These are phyloP conservation scores for Nymphaea thermarum DNA, from an alignment of 164 flowering plant genomes.

Conservation along the genomic window DNA sequence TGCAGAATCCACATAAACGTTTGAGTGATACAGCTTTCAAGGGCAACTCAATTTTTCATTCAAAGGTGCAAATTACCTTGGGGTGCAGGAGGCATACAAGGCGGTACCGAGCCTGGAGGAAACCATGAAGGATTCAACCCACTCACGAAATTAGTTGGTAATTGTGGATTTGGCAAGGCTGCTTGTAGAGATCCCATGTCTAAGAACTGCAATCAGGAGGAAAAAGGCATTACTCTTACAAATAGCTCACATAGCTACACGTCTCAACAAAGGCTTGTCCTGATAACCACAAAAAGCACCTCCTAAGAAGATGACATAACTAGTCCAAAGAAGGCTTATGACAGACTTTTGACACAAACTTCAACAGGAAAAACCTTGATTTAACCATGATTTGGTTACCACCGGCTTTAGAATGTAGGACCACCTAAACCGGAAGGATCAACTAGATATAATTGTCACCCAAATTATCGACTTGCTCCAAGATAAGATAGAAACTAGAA, in stretches of 20 bases:
- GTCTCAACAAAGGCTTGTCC: no score
- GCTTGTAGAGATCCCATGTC: conserved; percentile 73
- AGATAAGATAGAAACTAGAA: no score
- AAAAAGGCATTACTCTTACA: neutral
- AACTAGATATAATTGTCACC: no score
- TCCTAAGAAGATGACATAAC: neutral
- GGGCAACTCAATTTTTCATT: neutral
- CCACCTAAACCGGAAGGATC: no score
- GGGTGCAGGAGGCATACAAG: conserved; percentile 34
- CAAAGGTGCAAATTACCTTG: conserved; percentile 26
- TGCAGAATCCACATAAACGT: conserved; percentile 11
- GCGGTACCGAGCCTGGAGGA: conserved; percentile 34
- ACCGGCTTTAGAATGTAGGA: no score
- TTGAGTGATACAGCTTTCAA: neutral
- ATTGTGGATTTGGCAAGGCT: conserved; percentile 47
- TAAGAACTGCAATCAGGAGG: conserved; percentile 38
- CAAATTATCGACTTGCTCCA: no score
- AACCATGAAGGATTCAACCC: conserved; percentile 53
- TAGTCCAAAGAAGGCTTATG: neutral
- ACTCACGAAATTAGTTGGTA: conserved; percentile 31
- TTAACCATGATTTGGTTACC: no score
- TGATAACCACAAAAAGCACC: neutral
- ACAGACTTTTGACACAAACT: no score
- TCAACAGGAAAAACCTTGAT: no score
- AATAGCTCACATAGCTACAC: neutral